Evolutionary conservation across 768 basidiomycete species (phyloP).

Genomic region (Trametes coccinea): DNA sequence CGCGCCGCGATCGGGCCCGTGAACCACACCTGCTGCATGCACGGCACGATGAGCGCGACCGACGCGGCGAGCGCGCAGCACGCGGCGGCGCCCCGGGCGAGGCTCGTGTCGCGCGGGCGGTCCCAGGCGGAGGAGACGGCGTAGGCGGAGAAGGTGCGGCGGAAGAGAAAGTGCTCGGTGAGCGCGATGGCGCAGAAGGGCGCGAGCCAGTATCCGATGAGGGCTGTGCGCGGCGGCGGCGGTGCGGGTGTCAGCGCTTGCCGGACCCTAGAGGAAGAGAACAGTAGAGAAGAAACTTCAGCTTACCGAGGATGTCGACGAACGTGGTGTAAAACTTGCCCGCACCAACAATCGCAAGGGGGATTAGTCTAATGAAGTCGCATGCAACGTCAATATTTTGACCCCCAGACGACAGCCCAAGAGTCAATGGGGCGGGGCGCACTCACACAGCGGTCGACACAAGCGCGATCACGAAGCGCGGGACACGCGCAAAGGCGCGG

Average conservation of each 20-base stretch:
- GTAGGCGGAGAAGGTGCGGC: slow-evolving; percentile 38
- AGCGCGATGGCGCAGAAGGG: slow-evolving; percentile 41
- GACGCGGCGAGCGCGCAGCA: slow-evolving; percentile 40
- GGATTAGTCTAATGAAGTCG: slow-evolving; percentile 39
- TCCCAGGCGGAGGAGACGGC: slow-evolving; percentile 39
- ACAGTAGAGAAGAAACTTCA: too few species aligned
- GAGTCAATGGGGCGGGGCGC: too few species aligned
- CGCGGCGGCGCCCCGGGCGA: slow-evolving; percentile 45
- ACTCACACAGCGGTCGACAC: slow-evolving; percentile 47
- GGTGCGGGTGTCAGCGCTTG: not conserved
- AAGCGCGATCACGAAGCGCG: slow-evolving; percentile 48
- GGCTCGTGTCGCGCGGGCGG: slow-evolving; percentile 31
- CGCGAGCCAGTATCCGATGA: slow-evolving; percentile 49
- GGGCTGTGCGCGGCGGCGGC: slow-evolving; percentile 29
- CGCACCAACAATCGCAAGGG: slow-evolving; percentile 48
- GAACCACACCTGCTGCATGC: slow-evolving; percentile 54
- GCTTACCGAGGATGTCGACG: slow-evolving; percentile 43
- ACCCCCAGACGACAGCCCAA: not conserved
- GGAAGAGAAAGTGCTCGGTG: slow-evolving; percentile 48
- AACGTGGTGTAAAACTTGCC: slow-evolving; percentile 46
- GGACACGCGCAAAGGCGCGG: slow-evolving; percentile 36
- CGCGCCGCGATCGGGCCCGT: slow-evolving; percentile 48
- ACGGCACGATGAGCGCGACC: slow-evolving; percentile 42
- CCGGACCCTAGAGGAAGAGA: too few species aligned
- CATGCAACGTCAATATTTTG: not conserved